Evolutionary conservation across 2,329 filamentous ascomycete genomes (phyloP), one percentile per base, ranked within the genome.

Genomic region (Mariannaea elegans): DNA sequence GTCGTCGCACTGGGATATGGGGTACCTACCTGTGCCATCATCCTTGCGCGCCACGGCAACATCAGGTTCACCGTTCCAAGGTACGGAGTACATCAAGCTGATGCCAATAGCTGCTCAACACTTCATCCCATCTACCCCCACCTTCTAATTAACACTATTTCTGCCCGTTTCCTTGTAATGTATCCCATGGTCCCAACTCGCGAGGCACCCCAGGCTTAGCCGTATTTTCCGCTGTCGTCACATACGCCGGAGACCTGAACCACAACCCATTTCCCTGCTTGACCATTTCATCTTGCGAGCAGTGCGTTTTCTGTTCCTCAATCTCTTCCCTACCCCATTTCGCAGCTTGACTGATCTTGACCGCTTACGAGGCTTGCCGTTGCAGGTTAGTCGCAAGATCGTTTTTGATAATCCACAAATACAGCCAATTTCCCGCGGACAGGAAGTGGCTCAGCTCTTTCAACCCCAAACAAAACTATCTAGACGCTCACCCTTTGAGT

Each of bases 41-140:
- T 54, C 60, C 67, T 65, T 66, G 65, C 54, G 24, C 56, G 69
- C 66, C 62, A 63, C 58, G 32, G 67, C 52, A 67, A 58, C 51
- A 53, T 54, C 58, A 64, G 45, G 63, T 58, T 56, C 59, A 53
- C 56, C 68, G 60, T 65, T 61, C 62, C 65, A 59, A 53, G 52
- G 8, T 39, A 6, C 24, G 24, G 5, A 65, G 60, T 61, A 57
- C 59, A 64, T 68, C 50, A 45, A 65, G 54, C 59, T 63, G 49
- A 64, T 69, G 50, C 60, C 59, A 64, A 64, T 66, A 50, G 63
- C 62, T 48, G 53, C 60, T 45, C 45, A 60, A 65, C 62, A 56
- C 62, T 66, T 69, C 63, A 45, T 71, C 66, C 62, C 61, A 62
- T 64, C 62, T 62, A 56, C 64, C 68, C 68, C 68, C 68, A 71